Conservation (phyloP, 2,329 filamentous ascomycete genomes). For the Knufia petricola region DNA sequence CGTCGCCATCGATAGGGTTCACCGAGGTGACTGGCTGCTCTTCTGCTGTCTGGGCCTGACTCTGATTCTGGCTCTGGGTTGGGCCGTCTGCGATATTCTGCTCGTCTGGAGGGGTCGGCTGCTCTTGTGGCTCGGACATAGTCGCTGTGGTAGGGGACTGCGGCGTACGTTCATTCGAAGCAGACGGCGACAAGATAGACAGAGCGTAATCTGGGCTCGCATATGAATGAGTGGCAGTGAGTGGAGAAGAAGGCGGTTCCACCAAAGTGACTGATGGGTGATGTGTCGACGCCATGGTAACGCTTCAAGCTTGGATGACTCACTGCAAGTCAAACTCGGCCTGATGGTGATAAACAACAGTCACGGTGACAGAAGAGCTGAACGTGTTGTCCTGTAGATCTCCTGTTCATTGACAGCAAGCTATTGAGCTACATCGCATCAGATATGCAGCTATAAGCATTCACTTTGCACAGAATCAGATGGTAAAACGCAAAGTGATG, state of each 20-base stretch:
- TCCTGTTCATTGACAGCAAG: background rate
- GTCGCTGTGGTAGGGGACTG: background rate
- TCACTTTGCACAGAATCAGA: background rate
- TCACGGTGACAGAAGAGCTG: background rate
- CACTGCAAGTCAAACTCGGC: background rate
- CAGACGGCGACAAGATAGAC: slow-evolving; percentile 3
- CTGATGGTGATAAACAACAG: background rate
- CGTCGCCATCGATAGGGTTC: slow-evolving; percentile 1
- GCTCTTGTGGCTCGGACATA: slow-evolving; percentile 1
- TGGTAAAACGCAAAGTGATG: background rate
- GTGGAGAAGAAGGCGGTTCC: slow-evolving; percentile 17
- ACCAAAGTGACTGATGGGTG: slow-evolving; percentile 18
- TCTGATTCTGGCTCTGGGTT: background rate
- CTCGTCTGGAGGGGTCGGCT: background rate
- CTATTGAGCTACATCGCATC: slow-evolving; percentile 1
- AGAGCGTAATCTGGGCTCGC: slow-evolving; percentile 5
- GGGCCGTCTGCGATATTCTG: background rate
- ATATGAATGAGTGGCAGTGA: slow-evolving; percentile 1
- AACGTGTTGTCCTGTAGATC: too few relatives aligned
- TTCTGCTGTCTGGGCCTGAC: background rate
- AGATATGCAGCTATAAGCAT: background rate
- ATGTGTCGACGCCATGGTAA: slow-evolving; percentile 18
- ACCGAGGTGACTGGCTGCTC: background rate
- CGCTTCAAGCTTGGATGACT: background rate
- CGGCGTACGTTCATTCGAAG: background rate